Evolutionary conservation across 148 eudicot species (phyloP).

Genomic region (Nyssa sinensis): DNA sequence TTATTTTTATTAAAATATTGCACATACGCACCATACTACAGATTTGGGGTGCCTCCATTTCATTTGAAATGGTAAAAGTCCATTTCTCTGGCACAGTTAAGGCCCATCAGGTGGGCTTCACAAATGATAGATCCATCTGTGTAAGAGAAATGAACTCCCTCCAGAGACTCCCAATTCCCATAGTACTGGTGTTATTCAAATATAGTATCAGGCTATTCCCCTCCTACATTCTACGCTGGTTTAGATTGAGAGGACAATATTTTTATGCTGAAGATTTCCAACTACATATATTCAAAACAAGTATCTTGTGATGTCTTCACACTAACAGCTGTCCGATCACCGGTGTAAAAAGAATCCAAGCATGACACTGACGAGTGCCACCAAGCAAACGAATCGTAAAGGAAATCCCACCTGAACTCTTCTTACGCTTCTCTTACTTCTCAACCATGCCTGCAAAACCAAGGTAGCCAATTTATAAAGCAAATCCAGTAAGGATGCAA

Average conservation of each 20-base stretch:
- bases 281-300: not conserved
- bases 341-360: conserved; percentile 50
- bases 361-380: conserved; percentile 56
- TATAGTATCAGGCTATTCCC: not conserved
- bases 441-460: conserved; percentile 49
- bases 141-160: no score
- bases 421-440: conserved; percentile 37
- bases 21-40: no score
- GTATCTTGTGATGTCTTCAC: no score
- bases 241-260: not conserved
- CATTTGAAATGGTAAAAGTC: no score
- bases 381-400: conserved; percentile 70
- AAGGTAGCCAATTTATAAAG: conserved; percentile 3
- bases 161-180: no score
- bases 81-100: no score
- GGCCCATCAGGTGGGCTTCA: no score
- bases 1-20: no score
- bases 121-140: no score
- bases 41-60: no score
- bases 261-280: not conserved
- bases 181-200: no score
- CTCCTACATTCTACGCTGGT: not conserved
- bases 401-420: conserved; percentile 75
- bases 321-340: not conserved
- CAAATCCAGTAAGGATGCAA: not conserved